Evolutionary conservation across 495 filamentous ascomycete species (phyloP), one percentile per base, ranked within the genome.

Genomic region (Trichocladium antarcticum): DNA sequence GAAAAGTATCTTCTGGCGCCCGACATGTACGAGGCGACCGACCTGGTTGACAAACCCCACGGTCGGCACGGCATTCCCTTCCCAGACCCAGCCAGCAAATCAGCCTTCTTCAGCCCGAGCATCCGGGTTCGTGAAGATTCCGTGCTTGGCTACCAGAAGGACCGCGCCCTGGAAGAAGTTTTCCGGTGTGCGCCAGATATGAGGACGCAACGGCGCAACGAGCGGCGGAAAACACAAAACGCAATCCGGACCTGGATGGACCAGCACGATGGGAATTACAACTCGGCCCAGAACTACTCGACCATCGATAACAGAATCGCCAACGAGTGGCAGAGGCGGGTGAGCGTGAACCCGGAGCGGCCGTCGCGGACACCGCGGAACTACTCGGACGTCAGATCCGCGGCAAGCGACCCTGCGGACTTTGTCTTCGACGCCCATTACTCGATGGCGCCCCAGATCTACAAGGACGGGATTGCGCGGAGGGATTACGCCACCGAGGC

Each of bases 181-280:
- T 97, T 97, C 62, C 76, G 86, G 46, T 66, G 73, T 8, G 60
- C 60, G 9, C 74, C 75, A 3, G 68, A 73, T 44, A 57, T 56
- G 49, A 54, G 68, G 31, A 78, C 71, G 5, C 71, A 74, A 7
- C 70, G 74, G 43, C 72, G 64, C 39, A 68, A 75, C 34, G 77
- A 82, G 37, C 72, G 78, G 39, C 74, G 77, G 22, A 81, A 85
- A 56, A 85, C 76, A 7, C 79, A 80, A 47, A 85, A 80, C 48
- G 82, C 84, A 10, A 87, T 95, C 51, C 78, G 80, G 14, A 77
- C 81, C 40, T 94, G 88, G 88, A 93, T 95, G 83, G 83, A 89
- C 45, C 75, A 75, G 45, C 69, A 77, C 43, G 77, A 84, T 22
- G 83, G 76, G 3, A 75, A 76, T 11, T 77, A 74, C 27, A 73